phyloP scores from a whole-genome alignment of 805 yeast genomes.

The Tetrapisispora nanseiensis region DNA sequence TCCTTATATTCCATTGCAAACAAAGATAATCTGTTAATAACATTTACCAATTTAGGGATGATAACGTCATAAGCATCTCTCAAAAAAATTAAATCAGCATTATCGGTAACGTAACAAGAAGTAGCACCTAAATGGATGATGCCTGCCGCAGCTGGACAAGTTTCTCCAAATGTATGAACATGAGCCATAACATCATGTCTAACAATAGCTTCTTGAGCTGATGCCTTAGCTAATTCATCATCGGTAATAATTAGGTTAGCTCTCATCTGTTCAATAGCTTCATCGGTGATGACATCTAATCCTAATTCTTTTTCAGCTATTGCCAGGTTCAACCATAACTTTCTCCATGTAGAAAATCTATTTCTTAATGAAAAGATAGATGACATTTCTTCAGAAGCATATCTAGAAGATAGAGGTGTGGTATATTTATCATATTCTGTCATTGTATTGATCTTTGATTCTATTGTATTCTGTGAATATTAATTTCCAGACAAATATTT shows the following conservation, averaged over 20 bases:
- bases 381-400: slow-evolving; percentile 97
- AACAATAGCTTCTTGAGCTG: slow-evolving; percentile 91
- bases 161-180: slow-evolving; percentile 87
- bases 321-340: slow-evolving; percentile 90
- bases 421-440: slow-evolving; percentile 59
- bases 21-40: slow-evolving; percentile 77
- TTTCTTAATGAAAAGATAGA: slow-evolving; percentile 82
- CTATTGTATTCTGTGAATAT: not conserved
- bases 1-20: slow-evolving; percentile 91
- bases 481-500: too few relatives aligned
- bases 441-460: slow-evolving; percentile 10
- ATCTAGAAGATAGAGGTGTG: slow-evolving; percentile 92
- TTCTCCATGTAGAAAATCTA: slow-evolving; percentile 97
- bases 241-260: slow-evolving; percentile 75
- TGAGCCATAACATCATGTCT: slow-evolving; percentile 99
- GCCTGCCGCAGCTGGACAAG: slow-evolving; percentile 94
- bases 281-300: slow-evolving; percentile 71
- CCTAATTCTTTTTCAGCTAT: slow-evolving; percentile 93
- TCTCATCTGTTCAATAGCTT: slow-evolving; percentile 82
- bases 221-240: slow-evolving; percentile 82
- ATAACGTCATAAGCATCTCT: slow-evolving; percentile 91
- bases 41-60: slow-evolving; percentile 92
- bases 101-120: slow-evolving; percentile 94
- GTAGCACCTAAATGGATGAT: slow-evolving; percentile 98
- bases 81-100: slow-evolving; percentile 92